Evolutionary conservation across 1,139 yeast genomes (phyloP), one percentile per base, ranked within the genome.

Genomic region (Hansenula anomala): DNA sequence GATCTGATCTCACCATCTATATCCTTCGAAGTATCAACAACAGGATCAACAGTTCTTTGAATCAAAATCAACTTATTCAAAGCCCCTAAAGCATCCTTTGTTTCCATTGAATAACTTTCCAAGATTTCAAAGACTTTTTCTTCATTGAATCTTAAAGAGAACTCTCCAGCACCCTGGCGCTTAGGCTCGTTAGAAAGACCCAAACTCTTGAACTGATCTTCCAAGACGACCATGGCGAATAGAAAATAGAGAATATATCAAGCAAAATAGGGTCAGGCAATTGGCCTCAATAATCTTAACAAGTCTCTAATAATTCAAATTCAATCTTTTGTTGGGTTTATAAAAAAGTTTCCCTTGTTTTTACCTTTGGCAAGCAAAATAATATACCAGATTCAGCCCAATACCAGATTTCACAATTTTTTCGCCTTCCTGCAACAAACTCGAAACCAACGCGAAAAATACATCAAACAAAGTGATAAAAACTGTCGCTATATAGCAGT

Each of bases 401-500:
- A 6, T 17, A 9, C 24, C 19, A 32, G 34, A 32, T 32, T 35
- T 35, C 29, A 35, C 24, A 20, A 28, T 34, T 35, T 35, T 35
- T 30, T 14, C 15, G 15, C 27, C 19, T n/a, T 15, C n/a, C 17
- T 25, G 26, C 5, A 30, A 35, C 37, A 35, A 35, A 35, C n/a
- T 35, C 20, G 34, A 35, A 36, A 36, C 35, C 34, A 36, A 36
- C 34, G 30, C 35, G 34, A 30, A 36, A 36, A 30, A 17, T 17
- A 16, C 13, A 28, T 13, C 20, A 11, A 16, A 28, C 16, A 9
- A 10, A 12, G 16, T 16, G 11, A 5, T 16, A 15, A 9, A 28
- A 28, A 10, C 23, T 20, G 23, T 6, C 9, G 6, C 23, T 7
- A 20, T 20, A n/a, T 20, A 7, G 23, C 6, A 7, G 23, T 20